phyloP scores from a whole-genome alignment of 257 asterid genomes.

The Jaltomata sinuosa region DNA sequence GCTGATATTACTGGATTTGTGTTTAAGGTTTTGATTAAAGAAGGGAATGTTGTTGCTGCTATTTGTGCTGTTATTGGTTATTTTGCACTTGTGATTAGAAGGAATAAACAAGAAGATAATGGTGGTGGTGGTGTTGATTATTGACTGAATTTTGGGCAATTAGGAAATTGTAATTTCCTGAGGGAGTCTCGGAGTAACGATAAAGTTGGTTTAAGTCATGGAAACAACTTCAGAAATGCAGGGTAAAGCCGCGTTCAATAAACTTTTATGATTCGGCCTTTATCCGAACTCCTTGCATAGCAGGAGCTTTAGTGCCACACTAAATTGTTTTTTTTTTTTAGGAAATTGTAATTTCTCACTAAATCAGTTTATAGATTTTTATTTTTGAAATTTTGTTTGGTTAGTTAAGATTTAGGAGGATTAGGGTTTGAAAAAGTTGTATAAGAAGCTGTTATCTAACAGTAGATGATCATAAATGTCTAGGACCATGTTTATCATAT shows the following conservation, averaged over 20 bases:
- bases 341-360: neutral
- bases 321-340: too few relatives aligned
- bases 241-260: too few relatives aligned
- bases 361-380: neutral
- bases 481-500: neutral
- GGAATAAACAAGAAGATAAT: constrained; percentile 4
- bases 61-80: constrained; percentile 77
- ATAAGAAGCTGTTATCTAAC: neutral
- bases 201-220: too few relatives aligned
- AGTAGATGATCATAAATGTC: neutral
- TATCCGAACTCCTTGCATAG: too few relatives aligned
- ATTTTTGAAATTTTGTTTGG: neutral
- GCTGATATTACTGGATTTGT: constrained; percentile 68
- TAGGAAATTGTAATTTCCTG: neutral
- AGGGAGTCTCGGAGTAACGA: too few relatives aligned
- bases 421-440: neutral
- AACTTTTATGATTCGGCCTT: too few relatives aligned
- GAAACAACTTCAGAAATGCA: too few relatives aligned
- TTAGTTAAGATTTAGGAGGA: neutral
- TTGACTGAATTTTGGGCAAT: neutral
- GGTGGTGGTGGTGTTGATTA: constrained; percentile 1
- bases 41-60: constrained; percentile 82
- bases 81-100: constrained; percentile 42
- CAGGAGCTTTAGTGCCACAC: too few relatives aligned
- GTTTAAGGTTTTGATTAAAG: constrained; percentile 59